Base-by-base conservation (phyloP, 257 asterid genomes). In the Perilla frutescens region DNA sequence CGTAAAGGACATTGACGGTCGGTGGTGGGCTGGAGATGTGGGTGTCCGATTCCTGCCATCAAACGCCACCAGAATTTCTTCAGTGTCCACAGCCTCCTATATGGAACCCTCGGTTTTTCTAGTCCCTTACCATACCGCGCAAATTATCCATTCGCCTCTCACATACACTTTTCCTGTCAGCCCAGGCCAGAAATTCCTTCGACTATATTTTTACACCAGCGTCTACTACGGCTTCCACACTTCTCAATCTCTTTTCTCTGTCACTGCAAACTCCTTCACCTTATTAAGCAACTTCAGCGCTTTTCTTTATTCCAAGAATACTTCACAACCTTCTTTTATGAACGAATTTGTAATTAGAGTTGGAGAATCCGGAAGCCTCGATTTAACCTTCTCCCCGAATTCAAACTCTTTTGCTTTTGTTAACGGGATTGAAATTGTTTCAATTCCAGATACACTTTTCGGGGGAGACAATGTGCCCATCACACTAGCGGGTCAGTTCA, bases 351-450 rank as follows among this genome's bases (percentile, higher is more conserved):
- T 89, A 4, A n/a, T 79, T 4, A 60, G 55, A 2, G 41, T 77
- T 2, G 36, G 47, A 29, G 80, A 66, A 6, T 49, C 43, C 32
- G 87, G 81, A 47, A 67, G 1, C 0, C 54, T 76, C 37, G 12
- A 2, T 3, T 1, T 89, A 0, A 82, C 88, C 7, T 87, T 90
- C 63, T 50, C 72, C 10, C 91, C 91, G 0, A 47, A 71, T 26
- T 62, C 71, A 1, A 62, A 79, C 10, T 85, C 96, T 0, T 77
- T 45, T 12, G 87, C 92, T 6, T 88, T 90, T 44, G 59, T 90
- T 7, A 90, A 90, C 48, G 96, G 93, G 45, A 83, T 90, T 8
- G 95, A 88, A 68, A 78, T 90, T 3, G 84, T 90, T 26, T 88
- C 96, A 0, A 62, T 80, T 8, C 91, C 91, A 0, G 62, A 83